A percentile compares a stretch with the other conserved stretches of the same genome.
These are phyloP conservation scores for Sugiyamaella neomexicana DNA, from an alignment of 1,139 yeast genomes.

Conservation along the genomic window DNA sequence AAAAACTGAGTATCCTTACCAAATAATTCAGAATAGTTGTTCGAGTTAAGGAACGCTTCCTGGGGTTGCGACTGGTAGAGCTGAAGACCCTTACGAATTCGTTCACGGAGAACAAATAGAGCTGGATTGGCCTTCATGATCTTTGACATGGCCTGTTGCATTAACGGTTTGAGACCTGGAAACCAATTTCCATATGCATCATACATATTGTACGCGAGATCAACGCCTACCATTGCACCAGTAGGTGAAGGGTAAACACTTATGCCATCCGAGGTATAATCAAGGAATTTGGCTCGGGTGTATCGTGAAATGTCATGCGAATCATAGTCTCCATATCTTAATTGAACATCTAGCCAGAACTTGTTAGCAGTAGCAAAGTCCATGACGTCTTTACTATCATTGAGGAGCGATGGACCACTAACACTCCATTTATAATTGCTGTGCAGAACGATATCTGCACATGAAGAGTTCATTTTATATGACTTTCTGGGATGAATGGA, in stretches of 20 bases:
- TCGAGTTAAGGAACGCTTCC: slow-evolving; percentile 85
- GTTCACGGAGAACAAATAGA: slow-evolving; percentile 82
- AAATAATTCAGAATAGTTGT: slow-evolving; percentile 86
- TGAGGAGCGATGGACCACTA: slow-evolving; percentile 75
- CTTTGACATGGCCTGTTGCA: slow-evolving; percentile 90
- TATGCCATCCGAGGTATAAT: slow-evolving; percentile 84
- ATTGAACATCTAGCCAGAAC: slow-evolving; percentile 94
- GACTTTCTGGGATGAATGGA: slow-evolving; percentile 97
- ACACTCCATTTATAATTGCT: slow-evolving; percentile 84
- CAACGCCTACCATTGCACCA: slow-evolving; percentile 87
- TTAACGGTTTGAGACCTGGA: slow-evolving; percentile 85
- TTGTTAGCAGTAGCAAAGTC: slow-evolving; percentile 57
- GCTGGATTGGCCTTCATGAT: slow-evolving; percentile 97
- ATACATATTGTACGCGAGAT: slow-evolving; percentile 92
- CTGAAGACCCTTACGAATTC: slow-evolving; percentile 91
- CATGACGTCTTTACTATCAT: slow-evolving; percentile 44
- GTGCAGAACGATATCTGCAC: slow-evolving; percentile 83
- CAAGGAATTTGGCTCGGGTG: slow-evolving; percentile 88
- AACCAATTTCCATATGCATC: slow-evolving; percentile 98
- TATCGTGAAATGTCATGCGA: slow-evolving; percentile 95
- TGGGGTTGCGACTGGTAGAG: slow-evolving; percentile 92
- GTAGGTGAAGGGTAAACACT: slow-evolving; percentile 92
- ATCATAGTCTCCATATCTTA: slow-evolving; percentile 95
- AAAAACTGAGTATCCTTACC: slow-evolving; percentile 80
- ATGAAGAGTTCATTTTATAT: slow-evolving; percentile 93